phyloP scores from a whole-genome alignment of 2,329 filamentous ascomycete species.

The Elsinoe necatrix region DNA sequence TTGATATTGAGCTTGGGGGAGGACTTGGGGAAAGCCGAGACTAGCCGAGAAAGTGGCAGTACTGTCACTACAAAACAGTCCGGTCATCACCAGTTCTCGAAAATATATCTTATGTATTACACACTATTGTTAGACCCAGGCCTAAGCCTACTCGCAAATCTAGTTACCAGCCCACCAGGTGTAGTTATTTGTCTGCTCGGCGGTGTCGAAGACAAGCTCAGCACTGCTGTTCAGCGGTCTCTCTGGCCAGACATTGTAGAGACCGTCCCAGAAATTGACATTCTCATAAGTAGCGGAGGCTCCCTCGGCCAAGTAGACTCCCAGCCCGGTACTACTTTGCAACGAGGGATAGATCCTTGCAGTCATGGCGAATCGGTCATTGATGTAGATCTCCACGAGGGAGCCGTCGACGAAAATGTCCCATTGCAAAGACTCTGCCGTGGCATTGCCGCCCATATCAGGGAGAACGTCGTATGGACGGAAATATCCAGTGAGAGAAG shows the following conservation, averaged over 20 bases:
- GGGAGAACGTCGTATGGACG: constrained; percentile 34
- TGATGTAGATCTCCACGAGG: constrained; percentile 40
- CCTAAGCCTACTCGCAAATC: background rate
- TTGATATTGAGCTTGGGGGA: background rate
- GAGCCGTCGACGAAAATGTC: constrained; percentile 42
- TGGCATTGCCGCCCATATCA: constrained; percentile 22
- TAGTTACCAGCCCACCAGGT: constrained; percentile 33
- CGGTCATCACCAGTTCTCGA: too few species aligned
- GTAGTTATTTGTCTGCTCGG: constrained; percentile 38
- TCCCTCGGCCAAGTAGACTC: constrained; percentile 35
- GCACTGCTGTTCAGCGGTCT: constrained; percentile 33
- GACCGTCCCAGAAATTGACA: constrained; percentile 30
- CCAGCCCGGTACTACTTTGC: constrained; percentile 36
- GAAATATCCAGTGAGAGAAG: constrained; percentile 40
- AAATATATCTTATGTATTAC: background rate
- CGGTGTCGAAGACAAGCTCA: constrained; percentile 35
- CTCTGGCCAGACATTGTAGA: constrained; percentile 31
- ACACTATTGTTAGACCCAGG: background rate
- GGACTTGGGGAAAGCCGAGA: background rate
- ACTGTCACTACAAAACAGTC: background rate
- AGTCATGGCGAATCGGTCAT: constrained; percentile 34
- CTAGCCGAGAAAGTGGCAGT: background rate
- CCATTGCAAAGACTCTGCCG: constrained; percentile 34
- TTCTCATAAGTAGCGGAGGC: constrained; percentile 29
- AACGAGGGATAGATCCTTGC: constrained; percentile 41